Conservation (phyloP, 345 rosid genomes). For the Jatropha curcas region DNA sequence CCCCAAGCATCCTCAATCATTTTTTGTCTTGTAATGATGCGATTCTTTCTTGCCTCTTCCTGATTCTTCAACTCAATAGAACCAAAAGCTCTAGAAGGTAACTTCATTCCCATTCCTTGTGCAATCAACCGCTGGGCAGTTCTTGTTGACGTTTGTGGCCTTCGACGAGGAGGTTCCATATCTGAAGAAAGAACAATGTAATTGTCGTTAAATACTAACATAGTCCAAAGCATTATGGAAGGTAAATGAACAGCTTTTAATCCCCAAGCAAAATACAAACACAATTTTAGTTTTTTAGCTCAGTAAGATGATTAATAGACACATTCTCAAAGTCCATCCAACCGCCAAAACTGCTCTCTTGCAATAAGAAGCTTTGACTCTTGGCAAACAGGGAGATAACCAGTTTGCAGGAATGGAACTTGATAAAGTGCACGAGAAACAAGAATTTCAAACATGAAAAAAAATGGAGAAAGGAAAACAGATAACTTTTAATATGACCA, state of each 20-base stretch:
- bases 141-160: slow-evolving; percentile 88
- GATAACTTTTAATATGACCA: too few relatives aligned
- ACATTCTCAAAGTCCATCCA: too few relatives aligned
- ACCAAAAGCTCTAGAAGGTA: slow-evolving; percentile 58
- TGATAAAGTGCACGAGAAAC: too few relatives aligned
- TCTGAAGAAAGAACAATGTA: slow-evolving; percentile 40
- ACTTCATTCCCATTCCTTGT: slow-evolving; percentile 84
- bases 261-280: not conserved
- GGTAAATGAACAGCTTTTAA: too few relatives aligned
- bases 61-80: slow-evolving; percentile 65
- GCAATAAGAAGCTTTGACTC: too few relatives aligned
- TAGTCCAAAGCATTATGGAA: not conserved
- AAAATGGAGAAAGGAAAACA: too few relatives aligned
- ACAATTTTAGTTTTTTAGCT: too few relatives aligned
- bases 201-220: not conserved
- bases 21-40: slow-evolving; percentile 74
- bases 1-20: slow-evolving; percentile 94
- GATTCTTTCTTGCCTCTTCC: slow-evolving; percentile 83
- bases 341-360: too few relatives aligned
- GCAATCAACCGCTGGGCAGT: slow-evolving; percentile 94
- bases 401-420: too few relatives aligned
- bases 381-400: too few relatives aligned
- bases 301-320: too few relatives aligned
- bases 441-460: too few relatives aligned
- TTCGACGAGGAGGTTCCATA: slow-evolving; percentile 80